Evolutionary conservation across 345 rosid species (phyloP).

Genomic region (Sisymbrium altissimum): DNA sequence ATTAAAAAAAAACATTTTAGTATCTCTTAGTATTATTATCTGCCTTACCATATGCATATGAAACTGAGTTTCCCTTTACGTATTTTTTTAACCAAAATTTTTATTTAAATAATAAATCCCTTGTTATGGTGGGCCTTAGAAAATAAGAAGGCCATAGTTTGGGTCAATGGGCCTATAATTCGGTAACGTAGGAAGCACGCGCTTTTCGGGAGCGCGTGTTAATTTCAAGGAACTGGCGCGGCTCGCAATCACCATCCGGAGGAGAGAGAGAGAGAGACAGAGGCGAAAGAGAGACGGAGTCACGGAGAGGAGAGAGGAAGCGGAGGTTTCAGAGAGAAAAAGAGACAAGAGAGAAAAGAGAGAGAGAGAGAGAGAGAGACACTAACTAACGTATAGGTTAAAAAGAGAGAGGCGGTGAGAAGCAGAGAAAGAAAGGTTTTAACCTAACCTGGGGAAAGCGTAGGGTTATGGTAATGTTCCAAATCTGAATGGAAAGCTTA

Average conservation of each 20-base stretch:
- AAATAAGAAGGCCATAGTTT: neutral
- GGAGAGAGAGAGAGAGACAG: conserved; percentile 28
- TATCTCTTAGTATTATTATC: no score
- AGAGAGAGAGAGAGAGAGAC: neutral
- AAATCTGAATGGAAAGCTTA: conserved; percentile 66
- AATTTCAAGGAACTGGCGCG: conserved; percentile 16
- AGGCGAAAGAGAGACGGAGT: conserved; percentile 34
- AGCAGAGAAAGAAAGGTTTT: neutral
- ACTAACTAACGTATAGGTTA: neutral
- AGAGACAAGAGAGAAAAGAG: conserved; percentile 10
- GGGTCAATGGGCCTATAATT: conserved; percentile 15
- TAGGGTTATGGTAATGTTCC: conserved; percentile 45
- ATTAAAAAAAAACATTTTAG: no score
- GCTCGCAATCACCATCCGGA: conserved; percentile 34
- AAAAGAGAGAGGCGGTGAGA: neutral
- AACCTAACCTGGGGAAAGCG: conserved; percentile 28
- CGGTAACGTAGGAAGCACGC: conserved; percentile 33
- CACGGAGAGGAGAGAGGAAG: conserved; percentile 25
- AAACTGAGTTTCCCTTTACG: neutral
- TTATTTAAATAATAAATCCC: no score
- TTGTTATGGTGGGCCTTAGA: neutral
- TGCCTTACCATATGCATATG: neutral
- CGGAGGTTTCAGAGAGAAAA: conserved; percentile 22
- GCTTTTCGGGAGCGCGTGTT: conserved; percentile 34
- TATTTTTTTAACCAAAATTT: no score